These are phyloP conservation scores for Boletus pseudo-olivaceus DNA, from an alignment of 768 basidiomycete species.

Conservation along the genomic window DNA sequence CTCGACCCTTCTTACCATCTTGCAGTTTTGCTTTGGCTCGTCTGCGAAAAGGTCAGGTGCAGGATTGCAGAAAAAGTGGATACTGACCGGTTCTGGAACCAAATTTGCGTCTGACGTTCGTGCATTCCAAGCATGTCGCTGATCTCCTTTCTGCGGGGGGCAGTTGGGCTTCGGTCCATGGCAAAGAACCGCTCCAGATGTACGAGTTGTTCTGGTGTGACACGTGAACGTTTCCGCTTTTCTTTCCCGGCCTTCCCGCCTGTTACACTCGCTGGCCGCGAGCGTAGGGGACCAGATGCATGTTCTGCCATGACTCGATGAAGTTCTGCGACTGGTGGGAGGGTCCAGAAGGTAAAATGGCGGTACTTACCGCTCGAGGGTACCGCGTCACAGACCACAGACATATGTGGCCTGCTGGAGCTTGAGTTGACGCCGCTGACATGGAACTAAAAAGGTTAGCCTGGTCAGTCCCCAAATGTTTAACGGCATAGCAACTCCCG, in stretches of 20 bases:
- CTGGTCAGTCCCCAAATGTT: constrained; percentile 13
- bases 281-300: constrained; percentile 35
- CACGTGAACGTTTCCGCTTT: constrained; percentile 72
- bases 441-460: constrained; percentile 29
- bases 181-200: constrained; percentile 71
- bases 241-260: constrained; percentile 41
- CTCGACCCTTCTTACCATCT: constrained; percentile 50
- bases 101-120: constrained; percentile 85
- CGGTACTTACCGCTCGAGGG: constrained; percentile 15
- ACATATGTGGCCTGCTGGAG: constrained; percentile 25
- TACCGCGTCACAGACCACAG: constrained; percentile 23
- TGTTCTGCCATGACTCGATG: constrained; percentile 30
- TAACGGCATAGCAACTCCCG: constrained; percentile 33
- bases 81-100: constrained; percentile 77
- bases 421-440: constrained; percentile 27
- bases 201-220: constrained; percentile 76
- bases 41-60: constrained; percentile 34
- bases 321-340: constrained; percentile 22
- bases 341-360: constrained; percentile 27
- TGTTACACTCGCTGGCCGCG: constrained; percentile 26
- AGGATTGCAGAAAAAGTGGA: not conserved
- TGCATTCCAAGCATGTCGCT: constrained; percentile 74
- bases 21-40: constrained; percentile 80
- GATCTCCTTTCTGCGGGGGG: constrained; percentile 68
- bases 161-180: constrained; percentile 67